Evolutionary conservation across 345 rosid species (phyloP).

Genomic region (Dimocarpus longan): DNA sequence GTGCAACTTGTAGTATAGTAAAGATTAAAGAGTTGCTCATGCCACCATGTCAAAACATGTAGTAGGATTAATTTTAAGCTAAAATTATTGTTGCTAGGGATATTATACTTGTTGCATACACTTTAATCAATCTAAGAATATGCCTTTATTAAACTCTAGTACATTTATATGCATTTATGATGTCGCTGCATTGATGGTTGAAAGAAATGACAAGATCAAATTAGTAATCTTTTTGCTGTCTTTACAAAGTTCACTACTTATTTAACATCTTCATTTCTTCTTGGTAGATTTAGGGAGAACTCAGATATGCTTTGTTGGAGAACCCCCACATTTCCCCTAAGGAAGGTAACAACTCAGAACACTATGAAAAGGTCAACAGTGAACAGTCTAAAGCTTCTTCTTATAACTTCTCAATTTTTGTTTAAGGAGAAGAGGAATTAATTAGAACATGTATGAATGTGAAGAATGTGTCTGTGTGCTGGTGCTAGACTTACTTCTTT

Average conservation of each 20-base stretch:
- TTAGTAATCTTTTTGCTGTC: background rate
- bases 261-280: slow-evolving; percentile 3
- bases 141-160: background rate
- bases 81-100: background rate
- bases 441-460: background rate
- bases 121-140: background rate
- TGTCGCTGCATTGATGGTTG: background rate
- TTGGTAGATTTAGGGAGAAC: slow-evolving; percentile 53
- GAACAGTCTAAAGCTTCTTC: background rate
- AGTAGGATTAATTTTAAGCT: background rate
- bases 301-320: slow-evolving; percentile 65
- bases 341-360: slow-evolving; percentile 48
- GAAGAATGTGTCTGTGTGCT: background rate
- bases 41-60: background rate
- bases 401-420: background rate
- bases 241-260: background rate
- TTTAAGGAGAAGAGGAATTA: background rate
- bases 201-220: background rate
- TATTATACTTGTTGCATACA: background rate
- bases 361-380: background rate
- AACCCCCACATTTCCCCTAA: slow-evolving; percentile 46
- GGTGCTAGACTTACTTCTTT: background rate
- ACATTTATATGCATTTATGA: background rate
- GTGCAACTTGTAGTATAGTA: background rate
- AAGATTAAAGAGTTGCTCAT: background rate